These are phyloP conservation scores for Trichoderma aggressivum DNA, from an alignment of 2,329 filamentous ascomycete genomes.

Conservation along the genomic window DNA sequence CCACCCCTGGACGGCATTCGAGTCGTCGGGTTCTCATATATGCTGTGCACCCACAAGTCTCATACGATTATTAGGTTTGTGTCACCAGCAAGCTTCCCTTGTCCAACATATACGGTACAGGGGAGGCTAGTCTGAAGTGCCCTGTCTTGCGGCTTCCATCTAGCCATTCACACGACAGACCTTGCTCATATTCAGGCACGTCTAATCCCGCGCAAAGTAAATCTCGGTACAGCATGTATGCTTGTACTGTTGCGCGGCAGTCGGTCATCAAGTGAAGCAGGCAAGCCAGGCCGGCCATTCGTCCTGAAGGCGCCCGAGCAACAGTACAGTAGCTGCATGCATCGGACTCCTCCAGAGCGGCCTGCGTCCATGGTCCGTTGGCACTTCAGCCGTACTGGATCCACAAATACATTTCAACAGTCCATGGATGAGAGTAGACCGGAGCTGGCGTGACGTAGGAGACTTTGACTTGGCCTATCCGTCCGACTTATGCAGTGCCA, in stretches of 20 bases:
- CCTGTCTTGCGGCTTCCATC: not conserved
- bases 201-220: not conserved
- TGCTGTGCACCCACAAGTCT: not conserved
- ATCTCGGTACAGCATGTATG: not conserved
- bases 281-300: too few species aligned
- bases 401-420: not conserved
- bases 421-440: not conserved
- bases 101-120: not conserved
- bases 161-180: not conserved
- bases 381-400: not conserved
- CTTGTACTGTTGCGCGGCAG: not conserved
- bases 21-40: not conserved
- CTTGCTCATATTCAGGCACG: not conserved
- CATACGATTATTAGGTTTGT: slow-evolving; percentile 9
- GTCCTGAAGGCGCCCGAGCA: not conserved
- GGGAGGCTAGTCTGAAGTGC: not conserved
- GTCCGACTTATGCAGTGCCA: not conserved
- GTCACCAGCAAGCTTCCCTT: not conserved
- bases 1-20: not conserved
- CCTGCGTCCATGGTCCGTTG: not conserved
- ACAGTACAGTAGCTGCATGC: not conserved
- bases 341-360: not conserved
- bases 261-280: not conserved
- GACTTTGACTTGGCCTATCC: not conserved
- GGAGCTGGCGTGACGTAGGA: not conserved